phyloP scores from a whole-genome alignment of 176 grass and related monocot species.

The Eragrostis nindensis region DNA sequence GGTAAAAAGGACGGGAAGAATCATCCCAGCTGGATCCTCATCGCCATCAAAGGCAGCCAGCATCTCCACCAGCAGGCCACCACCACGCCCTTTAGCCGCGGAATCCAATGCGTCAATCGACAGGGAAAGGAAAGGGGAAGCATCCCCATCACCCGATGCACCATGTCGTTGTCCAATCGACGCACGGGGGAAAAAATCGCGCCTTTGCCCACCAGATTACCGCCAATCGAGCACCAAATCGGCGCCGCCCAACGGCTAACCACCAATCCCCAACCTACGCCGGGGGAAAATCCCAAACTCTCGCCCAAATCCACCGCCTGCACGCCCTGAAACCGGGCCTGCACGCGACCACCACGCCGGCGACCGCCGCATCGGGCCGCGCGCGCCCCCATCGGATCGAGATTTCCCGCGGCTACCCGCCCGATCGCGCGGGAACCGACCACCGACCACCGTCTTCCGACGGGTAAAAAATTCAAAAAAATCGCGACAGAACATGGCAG shows the following conservation, averaged over 20 bases:
- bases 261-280: slow-evolving; percentile 3
- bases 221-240: slow-evolving; percentile 37
- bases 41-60: slow-evolving; percentile 30
- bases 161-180: slow-evolving; percentile 33
- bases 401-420: background rate
- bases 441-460: background rate
- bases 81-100: slow-evolving; percentile 40
- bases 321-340: background rate
- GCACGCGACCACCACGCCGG: background rate
- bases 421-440: slow-evolving; percentile 30
- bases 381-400: background rate
- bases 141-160: slow-evolving; percentile 55
- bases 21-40: slow-evolving; percentile 33
- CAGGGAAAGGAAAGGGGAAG: slow-evolving; percentile 4
- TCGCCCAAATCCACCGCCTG: slow-evolving; percentile 31
- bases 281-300: background rate
- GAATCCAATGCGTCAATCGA: slow-evolving; percentile 50
- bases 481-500: background rate
- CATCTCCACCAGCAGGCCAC: slow-evolving; percentile 25
- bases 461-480: slow-evolving; percentile 27
- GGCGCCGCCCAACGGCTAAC: background rate
- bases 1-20: slow-evolving; percentile 14
- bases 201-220: slow-evolving; percentile 41
- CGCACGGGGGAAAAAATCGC: slow-evolving; percentile 17
- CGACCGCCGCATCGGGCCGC: slow-evolving; percentile 16